Conservation (phyloP, 441 rosid genomes). For the Bocquillonia castaneifolia region DNA sequence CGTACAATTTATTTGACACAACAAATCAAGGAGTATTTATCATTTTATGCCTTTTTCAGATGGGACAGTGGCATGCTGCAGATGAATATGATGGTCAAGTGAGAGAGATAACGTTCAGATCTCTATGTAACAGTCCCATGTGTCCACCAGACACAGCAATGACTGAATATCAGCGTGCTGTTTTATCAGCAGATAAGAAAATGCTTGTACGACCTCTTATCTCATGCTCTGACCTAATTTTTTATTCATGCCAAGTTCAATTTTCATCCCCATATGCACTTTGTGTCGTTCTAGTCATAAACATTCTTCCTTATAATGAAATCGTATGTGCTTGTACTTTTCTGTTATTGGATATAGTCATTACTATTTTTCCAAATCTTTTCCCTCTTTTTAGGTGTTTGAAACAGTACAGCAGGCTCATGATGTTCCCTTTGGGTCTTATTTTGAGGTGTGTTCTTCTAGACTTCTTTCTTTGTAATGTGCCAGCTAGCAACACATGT, state of each 20-base stretch:
- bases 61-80: slow-evolving; percentile 89
- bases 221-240: slow-evolving; percentile 1
- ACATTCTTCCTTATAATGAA: slow-evolving; percentile 3
- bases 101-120: slow-evolving; percentile 85
- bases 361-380: neutral
- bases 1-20: neutral
- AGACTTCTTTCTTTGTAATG: neutral
- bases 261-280: neutral
- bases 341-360: neutral
- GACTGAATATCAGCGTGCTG: slow-evolving; percentile 92
- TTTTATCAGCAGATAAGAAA: slow-evolving; percentile 71
- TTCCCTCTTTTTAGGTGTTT: slow-evolving; percentile 50
- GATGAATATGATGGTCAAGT: slow-evolving; percentile 96
- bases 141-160: slow-evolving; percentile 97
- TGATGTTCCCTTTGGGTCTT: slow-evolving; percentile 96
- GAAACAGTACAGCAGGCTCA: slow-evolving; percentile 97
- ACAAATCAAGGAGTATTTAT: slow-evolving; percentile 5
- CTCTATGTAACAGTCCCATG: slow-evolving; percentile 92
- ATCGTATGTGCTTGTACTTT: neutral
- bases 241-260: neutral
- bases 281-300: neutral
- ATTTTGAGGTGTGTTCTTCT: slow-evolving; percentile 64
- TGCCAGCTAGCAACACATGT: neutral
- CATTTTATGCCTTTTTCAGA: slow-evolving; percentile 44
- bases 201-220: slow-evolving; percentile 43